phyloP scores from a whole-genome alignment of 1,139 yeast species.

The Yamadazyma trypodendri region DNA sequence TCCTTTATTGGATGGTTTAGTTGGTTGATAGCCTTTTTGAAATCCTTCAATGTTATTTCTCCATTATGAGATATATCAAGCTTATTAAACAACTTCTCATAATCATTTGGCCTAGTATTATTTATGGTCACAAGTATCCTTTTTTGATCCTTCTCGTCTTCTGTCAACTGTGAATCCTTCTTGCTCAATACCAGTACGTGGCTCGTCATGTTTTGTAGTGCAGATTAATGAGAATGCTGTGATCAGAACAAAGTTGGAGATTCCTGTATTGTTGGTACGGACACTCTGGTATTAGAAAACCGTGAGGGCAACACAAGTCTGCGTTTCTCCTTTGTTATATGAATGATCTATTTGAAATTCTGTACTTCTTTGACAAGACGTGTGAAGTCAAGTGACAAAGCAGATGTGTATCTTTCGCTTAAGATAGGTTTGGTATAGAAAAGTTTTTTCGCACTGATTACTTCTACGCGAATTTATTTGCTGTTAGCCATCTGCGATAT shows the following conservation, averaged over 20 bases:
- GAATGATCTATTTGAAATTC: not conserved
- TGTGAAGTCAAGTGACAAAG: not conserved
- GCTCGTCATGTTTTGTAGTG: slow-evolving; percentile 3
- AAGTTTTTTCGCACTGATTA: slow-evolving; percentile 3
- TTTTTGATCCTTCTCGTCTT: slow-evolving; percentile 10
- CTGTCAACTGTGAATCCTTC: slow-evolving; percentile 4
- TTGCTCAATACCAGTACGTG: slow-evolving; percentile 4
- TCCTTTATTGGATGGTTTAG: slow-evolving; percentile 67
- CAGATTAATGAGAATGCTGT: not conserved
- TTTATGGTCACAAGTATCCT: slow-evolving; percentile 10
- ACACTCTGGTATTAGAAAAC: not conserved
- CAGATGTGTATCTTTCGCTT: not conserved
- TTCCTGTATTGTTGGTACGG: not conserved
- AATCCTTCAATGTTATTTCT: slow-evolving; percentile 52
- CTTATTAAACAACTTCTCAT: slow-evolving; percentile 37
- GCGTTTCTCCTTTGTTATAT: not conserved
- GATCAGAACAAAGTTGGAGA: not conserved
- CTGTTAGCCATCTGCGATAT: not conserved
- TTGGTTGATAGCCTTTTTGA: slow-evolving; percentile 51
- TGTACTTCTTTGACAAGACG: not conserved
- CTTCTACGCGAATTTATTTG: slow-evolving; percentile 4
- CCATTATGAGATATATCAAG: slow-evolving; percentile 58
- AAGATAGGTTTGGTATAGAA: slow-evolving; percentile 2
- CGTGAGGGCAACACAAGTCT: not conserved
- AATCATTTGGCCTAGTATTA: slow-evolving; percentile 19